Evolutionary conservation across 176 grass and related monocot genomes (phyloP), one percentile per base, ranked within the genome.

Genomic region (Carex cristatella): DNA sequence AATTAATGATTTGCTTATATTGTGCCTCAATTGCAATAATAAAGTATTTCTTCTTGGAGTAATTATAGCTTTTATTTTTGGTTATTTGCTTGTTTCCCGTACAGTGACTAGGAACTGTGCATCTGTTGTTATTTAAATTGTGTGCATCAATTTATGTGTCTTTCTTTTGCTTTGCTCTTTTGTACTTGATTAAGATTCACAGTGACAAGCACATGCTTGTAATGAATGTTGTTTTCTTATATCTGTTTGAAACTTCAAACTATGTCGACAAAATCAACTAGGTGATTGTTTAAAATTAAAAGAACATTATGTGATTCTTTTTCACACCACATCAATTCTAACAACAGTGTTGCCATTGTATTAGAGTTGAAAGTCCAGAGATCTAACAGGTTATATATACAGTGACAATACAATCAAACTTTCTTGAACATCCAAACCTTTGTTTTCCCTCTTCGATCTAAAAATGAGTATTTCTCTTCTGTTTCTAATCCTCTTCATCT

Each of bases 221-320:
- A 2, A 2, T 76, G 3, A 54, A 76, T 54, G 5, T 54, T 55
- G 48, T 31, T 31, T 55, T 76, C 23, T 62, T 62, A 62, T 27
- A 62, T 62, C 27, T n/a, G 60, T 19, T 19, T 19, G n/a, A 27
- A 62, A 62, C n/a, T 62, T 46, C 1, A n/a, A 42, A 69, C 66
- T 69, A 30, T 76, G n/a, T 15, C 31, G 60, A 82, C 19, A 82
- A 75, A 64, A 40, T 82, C 61, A 82, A 82, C 42, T 10, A 82
- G 80, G 18, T 62, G 78, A 48, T 44, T 3, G n/a, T 31, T 82
- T 3, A 0, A 65, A 65, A 82, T 66, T 65, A 7, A 64, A 82
- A 65, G 31, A 37, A 82, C 80, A 82, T 82, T n/a, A 66, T 65
- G 61, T 32, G 16, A 65, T 48, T 66, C 5, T 30, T 53, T 65